Conservation (phyloP, 345 rosid genomes). For the Garcia nutans region DNA sequence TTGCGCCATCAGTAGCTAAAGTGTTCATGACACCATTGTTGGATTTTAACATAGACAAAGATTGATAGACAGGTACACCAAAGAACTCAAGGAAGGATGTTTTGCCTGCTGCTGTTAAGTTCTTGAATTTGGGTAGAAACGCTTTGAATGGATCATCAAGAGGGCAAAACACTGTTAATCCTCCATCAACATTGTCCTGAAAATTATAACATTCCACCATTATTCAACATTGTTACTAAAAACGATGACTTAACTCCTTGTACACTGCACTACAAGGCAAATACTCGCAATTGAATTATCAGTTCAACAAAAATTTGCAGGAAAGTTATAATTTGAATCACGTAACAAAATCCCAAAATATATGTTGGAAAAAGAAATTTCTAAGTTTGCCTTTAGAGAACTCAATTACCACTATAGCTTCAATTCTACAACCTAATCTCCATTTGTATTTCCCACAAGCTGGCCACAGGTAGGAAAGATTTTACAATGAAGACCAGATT, state of each 20-base stretch:
- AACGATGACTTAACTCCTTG: not conserved
- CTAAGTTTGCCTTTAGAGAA: not conserved
- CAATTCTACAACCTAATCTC: not conserved
- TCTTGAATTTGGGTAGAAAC: slow-evolving; percentile 74
- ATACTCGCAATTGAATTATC: no score
- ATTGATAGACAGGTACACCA: slow-evolving; percentile 71
- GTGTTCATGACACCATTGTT: slow-evolving; percentile 92
- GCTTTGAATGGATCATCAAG: slow-evolving; percentile 79
- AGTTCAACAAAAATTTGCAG: no score
- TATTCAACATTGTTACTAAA: not conserved
- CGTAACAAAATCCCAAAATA: no score
- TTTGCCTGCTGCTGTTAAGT: slow-evolving; percentile 68
- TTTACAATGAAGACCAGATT: not conserved
- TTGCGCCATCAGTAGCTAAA: slow-evolving; percentile 80
- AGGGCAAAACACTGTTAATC: slow-evolving; percentile 97
- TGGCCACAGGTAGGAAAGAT: not conserved
- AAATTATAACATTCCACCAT: not conserved
- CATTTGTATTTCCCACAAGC: not conserved
- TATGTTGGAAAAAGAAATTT: no score
- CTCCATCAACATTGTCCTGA: slow-evolving; percentile 75
- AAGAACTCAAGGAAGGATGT: slow-evolving; percentile 69
- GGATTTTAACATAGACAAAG: slow-evolving; percentile 72
- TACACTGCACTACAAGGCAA: no score
- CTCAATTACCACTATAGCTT: not conserved
- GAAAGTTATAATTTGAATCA: no score